Conservation (phyloP, 2,329 filamentous ascomycete species). For the Colletotrichum noveboracense region DNA sequence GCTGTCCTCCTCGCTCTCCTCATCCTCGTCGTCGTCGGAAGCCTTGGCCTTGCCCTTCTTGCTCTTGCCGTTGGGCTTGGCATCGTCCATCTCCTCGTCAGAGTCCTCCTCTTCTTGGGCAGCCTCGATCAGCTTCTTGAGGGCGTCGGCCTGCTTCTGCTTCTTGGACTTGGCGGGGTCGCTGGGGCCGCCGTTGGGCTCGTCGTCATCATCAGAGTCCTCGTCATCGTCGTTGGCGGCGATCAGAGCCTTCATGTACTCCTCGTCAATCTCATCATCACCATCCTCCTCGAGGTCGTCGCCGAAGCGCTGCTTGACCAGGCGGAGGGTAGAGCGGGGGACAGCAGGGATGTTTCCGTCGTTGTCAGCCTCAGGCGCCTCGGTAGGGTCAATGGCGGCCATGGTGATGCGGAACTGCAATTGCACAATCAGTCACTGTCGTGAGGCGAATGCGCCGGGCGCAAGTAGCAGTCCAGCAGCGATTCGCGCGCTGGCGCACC, state of each 20-base stretch:
- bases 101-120: slow-evolving; percentile 62
- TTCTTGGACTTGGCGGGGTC: slow-evolving; percentile 91
- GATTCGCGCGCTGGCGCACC: not conserved
- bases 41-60: slow-evolving; percentile 77
- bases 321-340: slow-evolving; percentile 86
- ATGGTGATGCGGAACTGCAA: slow-evolving; percentile 93
- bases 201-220: slow-evolving; percentile 45
- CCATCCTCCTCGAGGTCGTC: slow-evolving; percentile 59
- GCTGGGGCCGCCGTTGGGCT: slow-evolving; percentile 87
- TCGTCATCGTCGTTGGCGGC: slow-evolving; percentile 58
- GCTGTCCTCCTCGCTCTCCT: slow-evolving; percentile 56
- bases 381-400: slow-evolving; percentile 94
- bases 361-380: slow-evolving; percentile 69
- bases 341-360: slow-evolving; percentile 65
- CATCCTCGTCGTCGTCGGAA: slow-evolving; percentile 62
- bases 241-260: slow-evolving; percentile 64
- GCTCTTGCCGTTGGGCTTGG: slow-evolving; percentile 64
- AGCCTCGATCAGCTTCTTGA: slow-evolving; percentile 78
- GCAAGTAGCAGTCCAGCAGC: not conserved
- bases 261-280: slow-evolving; percentile 71
- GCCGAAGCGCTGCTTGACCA: slow-evolving; percentile 77
- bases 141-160: slow-evolving; percentile 77
- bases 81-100: slow-evolving; percentile 78
- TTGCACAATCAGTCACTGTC: slow-evolving; percentile 32
- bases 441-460: not conserved